phyloP scores from a whole-genome alignment of 192 early-diverging fungal species.

The Coemansia furcata region DNA sequence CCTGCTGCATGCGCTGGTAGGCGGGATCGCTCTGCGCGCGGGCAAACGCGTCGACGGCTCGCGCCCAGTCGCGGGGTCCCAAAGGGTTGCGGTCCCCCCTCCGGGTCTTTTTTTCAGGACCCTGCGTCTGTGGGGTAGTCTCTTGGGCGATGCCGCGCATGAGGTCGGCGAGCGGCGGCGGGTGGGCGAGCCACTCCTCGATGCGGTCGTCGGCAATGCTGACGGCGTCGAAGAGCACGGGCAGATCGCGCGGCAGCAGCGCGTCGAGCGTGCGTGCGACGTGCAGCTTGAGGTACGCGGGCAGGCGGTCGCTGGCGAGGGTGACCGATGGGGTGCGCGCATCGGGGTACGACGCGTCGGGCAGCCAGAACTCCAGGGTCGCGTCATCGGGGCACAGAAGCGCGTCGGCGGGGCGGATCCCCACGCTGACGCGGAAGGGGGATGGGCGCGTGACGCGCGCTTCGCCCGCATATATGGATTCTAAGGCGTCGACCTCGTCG shows the following conservation, averaged over 20 bases:
- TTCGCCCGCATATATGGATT: conserved; percentile 32
- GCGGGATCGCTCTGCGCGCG: neutral
- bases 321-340: conserved; percentile 59
- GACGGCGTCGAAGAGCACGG: conserved; percentile 61
- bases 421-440: conserved; percentile 12
- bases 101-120: no score
- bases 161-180: conserved; percentile 29
- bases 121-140: neutral
- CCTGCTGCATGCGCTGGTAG: conserved; percentile 31
- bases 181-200: conserved; percentile 23
- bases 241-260: conserved; percentile 12
- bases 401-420: conserved; percentile 3
- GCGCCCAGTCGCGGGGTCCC: conserved; percentile 1
- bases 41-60: conserved; percentile 14
- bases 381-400: conserved; percentile 15
- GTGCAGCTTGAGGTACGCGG: conserved; percentile 68
- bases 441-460: neutral
- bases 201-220: conserved; percentile 57
- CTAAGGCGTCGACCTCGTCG: conserved; percentile 29
- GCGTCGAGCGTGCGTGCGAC: conserved; percentile 53
- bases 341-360: conserved; percentile 64
- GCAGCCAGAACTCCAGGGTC: conserved; percentile 64
- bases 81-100: neutral
- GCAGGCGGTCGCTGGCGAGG: conserved; percentile 62
- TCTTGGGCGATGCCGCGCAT: conserved; percentile 37